Evolutionary conservation across 1,284 basidiomycete genomes (phyloP).

Genomic region (Puccinia novopanici): DNA sequence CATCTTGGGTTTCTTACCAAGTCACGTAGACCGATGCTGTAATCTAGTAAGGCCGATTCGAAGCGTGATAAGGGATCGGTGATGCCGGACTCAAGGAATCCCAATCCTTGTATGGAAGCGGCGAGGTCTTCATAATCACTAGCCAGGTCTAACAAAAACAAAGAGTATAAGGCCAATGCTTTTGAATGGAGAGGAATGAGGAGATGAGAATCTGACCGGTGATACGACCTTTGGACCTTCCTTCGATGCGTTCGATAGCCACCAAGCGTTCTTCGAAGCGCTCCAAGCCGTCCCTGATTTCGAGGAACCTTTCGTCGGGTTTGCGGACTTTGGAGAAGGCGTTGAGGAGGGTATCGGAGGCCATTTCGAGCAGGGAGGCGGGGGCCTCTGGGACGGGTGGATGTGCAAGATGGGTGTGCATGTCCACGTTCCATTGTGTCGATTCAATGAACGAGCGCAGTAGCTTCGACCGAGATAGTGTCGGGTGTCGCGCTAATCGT

Average conservation of each 20-base stretch:
- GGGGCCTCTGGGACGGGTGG: slow-evolving; percentile 77
- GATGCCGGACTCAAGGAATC: slow-evolving; percentile 95
- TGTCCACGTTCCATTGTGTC: slow-evolving; percentile 96
- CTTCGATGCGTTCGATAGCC: slow-evolving; percentile 73
- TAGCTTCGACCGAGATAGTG: slow-evolving; percentile 84
- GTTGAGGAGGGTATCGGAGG: slow-evolving; percentile 93
- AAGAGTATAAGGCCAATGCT: not conserved
- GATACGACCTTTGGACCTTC: slow-evolving; percentile 50
- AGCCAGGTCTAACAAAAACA: slow-evolving; percentile 73
- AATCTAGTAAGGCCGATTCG: slow-evolving; percentile 89
- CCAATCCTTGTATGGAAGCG: slow-evolving; percentile 89
- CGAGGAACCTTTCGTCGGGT: slow-evolving; percentile 89
- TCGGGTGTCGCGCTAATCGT: slow-evolving; percentile 86
- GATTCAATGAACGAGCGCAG: slow-evolving; percentile 91
- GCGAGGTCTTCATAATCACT: slow-evolving; percentile 96
- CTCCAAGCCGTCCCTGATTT: slow-evolving; percentile 86
- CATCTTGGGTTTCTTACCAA: slow-evolving; percentile 49
- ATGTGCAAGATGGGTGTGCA: slow-evolving; percentile 88
- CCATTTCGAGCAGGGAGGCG: slow-evolving; percentile 81
- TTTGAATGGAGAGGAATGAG: not conserved
- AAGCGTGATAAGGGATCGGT: slow-evolving; percentile 95
- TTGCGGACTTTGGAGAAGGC: slow-evolving; percentile 92
- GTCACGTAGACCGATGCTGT: slow-evolving; percentile 80
- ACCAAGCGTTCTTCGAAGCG: slow-evolving; percentile 89
- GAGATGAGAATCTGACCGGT: slow-evolving; percentile 38